phyloP scores from a whole-genome alignment of 2,329 filamentous ascomycete genomes.

The Diatrype stigma region DNA sequence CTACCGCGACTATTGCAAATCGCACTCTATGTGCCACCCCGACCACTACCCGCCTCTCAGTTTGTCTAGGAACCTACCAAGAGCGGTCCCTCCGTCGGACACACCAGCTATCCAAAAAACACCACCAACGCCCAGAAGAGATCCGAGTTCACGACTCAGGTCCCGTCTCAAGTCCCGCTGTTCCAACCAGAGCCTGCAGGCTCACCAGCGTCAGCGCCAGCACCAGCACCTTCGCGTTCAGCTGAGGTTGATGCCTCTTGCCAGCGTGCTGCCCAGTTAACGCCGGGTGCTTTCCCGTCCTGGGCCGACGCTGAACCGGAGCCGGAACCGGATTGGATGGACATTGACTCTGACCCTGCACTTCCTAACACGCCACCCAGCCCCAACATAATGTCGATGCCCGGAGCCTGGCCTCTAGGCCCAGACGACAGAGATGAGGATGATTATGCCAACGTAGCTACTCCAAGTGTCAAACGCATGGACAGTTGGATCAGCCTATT shows the following conservation, averaged over 20 bases:
- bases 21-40: neutral
- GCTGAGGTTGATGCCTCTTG: neutral
- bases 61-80: neutral
- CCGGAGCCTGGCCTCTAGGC: constrained; percentile 14
- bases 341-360: neutral
- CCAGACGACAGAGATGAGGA: neutral
- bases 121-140: too few relatives aligned
- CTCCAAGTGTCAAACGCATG: neutral
- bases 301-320: neutral
- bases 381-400: constrained; percentile 4
- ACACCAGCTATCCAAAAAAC: neutral
- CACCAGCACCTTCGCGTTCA: neutral
- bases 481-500: neutral
- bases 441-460: constrained; percentile 1
- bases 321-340: neutral
- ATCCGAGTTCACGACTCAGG: neutral
- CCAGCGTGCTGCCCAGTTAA: neutral
- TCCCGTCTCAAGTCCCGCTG: neutral
- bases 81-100: neutral
- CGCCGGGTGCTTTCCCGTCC: neutral
- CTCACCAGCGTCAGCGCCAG: neutral
- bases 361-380: neutral
- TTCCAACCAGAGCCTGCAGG: neutral
- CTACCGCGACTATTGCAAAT: neutral
- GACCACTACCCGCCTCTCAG: neutral